Percentiles rank a stretch among this genome's conserved stretches.
Evolutionary conservation across 768 basidiomycete genomes (phyloP).

Genomic region (Dendrothele bispora): DNA sequence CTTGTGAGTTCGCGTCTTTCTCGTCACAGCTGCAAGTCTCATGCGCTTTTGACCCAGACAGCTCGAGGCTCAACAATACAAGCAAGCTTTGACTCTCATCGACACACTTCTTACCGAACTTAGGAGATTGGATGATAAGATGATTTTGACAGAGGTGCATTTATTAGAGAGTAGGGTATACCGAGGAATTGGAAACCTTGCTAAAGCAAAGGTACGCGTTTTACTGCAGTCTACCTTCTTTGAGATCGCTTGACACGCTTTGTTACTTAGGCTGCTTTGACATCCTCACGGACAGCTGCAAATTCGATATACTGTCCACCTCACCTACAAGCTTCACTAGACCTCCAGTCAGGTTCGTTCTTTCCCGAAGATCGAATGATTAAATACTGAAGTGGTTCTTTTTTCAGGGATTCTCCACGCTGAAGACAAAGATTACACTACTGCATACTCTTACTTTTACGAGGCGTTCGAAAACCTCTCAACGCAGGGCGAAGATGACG

Average conservation of each 20-base stretch:
- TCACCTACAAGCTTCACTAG: slow-evolving; percentile 44
- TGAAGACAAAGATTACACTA: slow-evolving; percentile 97
- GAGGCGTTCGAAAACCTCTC: slow-evolving; percentile 93
- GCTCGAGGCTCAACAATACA: slow-evolving; percentile 74
- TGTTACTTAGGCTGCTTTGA: slow-evolving; percentile 80
- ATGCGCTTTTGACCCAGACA: slow-evolving; percentile 43
- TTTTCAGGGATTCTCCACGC: slow-evolving; percentile 79
- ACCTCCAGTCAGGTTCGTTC: slow-evolving; percentile 43
- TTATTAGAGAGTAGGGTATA: slow-evolving; percentile 91
- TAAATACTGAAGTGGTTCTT: no score
- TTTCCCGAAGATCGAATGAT: no score
- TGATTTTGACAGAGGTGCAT: slow-evolving; percentile 96
- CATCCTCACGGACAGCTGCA: slow-evolving; percentile 89
- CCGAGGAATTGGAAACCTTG: slow-evolving; percentile 83
- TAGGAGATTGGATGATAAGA: slow-evolving; percentile 93
- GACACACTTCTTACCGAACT: slow-evolving; percentile 89
- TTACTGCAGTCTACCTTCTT: not conserved
- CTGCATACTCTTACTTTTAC: slow-evolving; percentile 96
- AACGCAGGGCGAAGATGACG: slow-evolving; percentile 70
- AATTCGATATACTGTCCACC: slow-evolving; percentile 87
- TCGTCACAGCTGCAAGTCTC: slow-evolving; percentile 5
- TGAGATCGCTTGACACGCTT: no score
- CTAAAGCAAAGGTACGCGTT: slow-evolving; percentile 77
- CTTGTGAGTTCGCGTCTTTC: slow-evolving; percentile 44
- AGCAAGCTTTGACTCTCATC: slow-evolving; percentile 77